Conservation (phyloP, 371 early-diverging fungal species). For the Syncephalastrum sp. region DNA sequence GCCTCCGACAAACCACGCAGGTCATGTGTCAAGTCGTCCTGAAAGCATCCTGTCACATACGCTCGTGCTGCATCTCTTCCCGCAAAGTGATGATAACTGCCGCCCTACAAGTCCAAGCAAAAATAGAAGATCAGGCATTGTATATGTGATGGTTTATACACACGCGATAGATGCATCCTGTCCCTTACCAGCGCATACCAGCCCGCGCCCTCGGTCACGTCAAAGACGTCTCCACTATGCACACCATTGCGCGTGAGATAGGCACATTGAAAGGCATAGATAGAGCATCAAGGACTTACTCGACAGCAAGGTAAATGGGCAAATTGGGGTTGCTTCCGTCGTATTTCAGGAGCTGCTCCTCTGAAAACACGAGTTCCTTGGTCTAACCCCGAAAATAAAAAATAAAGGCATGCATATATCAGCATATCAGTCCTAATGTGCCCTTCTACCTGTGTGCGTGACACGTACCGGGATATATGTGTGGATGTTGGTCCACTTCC, state of each 20-base stretch:
- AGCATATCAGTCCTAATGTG: neutral
- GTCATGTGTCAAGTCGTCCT: slow-evolving; percentile 92
- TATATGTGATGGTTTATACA: neutral
- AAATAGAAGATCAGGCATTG: neutral
- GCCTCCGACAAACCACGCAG: slow-evolving; percentile 74
- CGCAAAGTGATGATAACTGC: slow-evolving; percentile 87
- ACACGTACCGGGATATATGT: slow-evolving; percentile 68
- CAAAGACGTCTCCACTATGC: slow-evolving; percentile 80
- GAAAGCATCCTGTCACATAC: slow-evolving; percentile 92
- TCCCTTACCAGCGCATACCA: slow-evolving; percentile 72
- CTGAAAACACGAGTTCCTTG: slow-evolving; percentile 66
- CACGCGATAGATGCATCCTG: too few species aligned
- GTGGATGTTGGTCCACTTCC: slow-evolving; percentile 73
- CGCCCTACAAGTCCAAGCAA: slow-evolving; percentile 42
- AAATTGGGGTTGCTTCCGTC: slow-evolving; percentile 76
- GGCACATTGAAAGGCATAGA: neutral
- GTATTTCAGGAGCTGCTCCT: slow-evolving; percentile 69
- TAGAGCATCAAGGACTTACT: slow-evolving; percentile 47
- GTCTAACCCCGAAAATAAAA: slow-evolving; percentile 22
- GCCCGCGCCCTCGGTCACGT: slow-evolving; percentile 69
- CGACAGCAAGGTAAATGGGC: slow-evolving; percentile 89
- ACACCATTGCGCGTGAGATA: neutral
- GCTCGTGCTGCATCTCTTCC: slow-evolving; percentile 93
- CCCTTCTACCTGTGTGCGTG: neutral
- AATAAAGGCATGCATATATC: too few species aligned